Evolutionary conservation across 345 rosid species (phyloP).

Genomic region (Ricinus communis): DNA sequence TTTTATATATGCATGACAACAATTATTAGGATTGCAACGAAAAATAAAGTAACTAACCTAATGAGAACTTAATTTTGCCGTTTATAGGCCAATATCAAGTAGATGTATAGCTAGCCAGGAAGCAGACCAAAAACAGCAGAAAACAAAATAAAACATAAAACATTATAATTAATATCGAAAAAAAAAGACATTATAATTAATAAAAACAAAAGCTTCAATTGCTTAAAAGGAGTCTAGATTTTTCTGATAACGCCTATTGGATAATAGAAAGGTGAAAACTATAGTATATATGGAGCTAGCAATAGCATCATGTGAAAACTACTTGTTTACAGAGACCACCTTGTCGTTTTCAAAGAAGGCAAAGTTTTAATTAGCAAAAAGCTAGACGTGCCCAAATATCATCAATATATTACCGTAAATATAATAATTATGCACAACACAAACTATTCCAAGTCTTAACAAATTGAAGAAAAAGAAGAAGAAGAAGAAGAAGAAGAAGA

Average conservation of each 20-base stretch:
- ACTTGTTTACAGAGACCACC: constrained; percentile 29
- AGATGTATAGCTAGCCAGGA: not conserved
- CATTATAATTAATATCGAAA: not conserved
- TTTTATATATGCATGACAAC: constrained; percentile 29
- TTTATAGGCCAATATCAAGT: constrained; percentile 27
- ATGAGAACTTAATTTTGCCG: constrained; percentile 9
- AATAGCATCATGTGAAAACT: constrained; percentile 30
- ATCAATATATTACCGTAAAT: constrained; percentile 37
- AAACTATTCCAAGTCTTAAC: too few species aligned
- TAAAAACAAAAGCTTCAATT: not conserved
- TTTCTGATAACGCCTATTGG: constrained; percentile 8
- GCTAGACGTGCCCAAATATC: constrained; percentile 46
- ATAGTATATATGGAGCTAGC: too few species aligned
- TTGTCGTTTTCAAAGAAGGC: constrained; percentile 40
- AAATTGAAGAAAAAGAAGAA: constrained; percentile 6
- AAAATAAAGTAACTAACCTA: not conserved
- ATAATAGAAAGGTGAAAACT: constrained; percentile 19
- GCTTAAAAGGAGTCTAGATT: not conserved
- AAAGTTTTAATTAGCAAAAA: constrained; percentile 22
- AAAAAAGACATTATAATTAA: not conserved
- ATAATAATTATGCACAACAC: constrained; percentile 37
- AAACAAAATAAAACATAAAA: not conserved
- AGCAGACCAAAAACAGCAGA: constrained; percentile 7
- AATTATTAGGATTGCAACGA: constrained; percentile 17
- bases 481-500: not conserved